These are phyloP conservation scores for Malassezia sympodialis DNA, from an alignment of 1,284 basidiomycete species.

Conservation along the genomic window DNA sequence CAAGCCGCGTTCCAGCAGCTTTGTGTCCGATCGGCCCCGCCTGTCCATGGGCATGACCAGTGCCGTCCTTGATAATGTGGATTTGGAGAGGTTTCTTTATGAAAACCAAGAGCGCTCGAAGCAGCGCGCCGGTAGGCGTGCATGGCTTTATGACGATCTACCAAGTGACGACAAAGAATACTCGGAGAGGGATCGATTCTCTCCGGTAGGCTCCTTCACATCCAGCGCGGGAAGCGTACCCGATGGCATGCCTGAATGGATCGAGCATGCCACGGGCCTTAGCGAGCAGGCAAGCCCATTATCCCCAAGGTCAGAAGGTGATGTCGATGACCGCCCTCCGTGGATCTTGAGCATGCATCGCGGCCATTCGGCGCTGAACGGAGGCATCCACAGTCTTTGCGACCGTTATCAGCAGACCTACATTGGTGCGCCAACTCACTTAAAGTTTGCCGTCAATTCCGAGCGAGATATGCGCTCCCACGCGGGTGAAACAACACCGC, in stretches of 20 bases:
- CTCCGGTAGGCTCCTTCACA: slow-evolving; percentile 27
- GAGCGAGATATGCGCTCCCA: slow-evolving; percentile 34
- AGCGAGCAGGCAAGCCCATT: slow-evolving; percentile 18
- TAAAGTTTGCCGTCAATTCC: slow-evolving; percentile 51
- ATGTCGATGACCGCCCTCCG: slow-evolving; percentile 21
- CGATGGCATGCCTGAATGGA: background rate
- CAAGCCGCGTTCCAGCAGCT: background rate
- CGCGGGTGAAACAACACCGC: slow-evolving; percentile 28
- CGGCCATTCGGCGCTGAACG: slow-evolving; percentile 90
- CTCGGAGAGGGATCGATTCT: slow-evolving; percentile 39
- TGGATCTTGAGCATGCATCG: slow-evolving; percentile 75
- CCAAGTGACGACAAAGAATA: slow-evolving; percentile 37
- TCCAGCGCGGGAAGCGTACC: slow-evolving; percentile 1
- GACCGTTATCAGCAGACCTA: slow-evolving; percentile 77
- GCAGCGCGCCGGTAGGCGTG: slow-evolving; percentile 30
- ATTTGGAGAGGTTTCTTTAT: slow-evolving; percentile 33
- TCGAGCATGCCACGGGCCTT: slow-evolving; percentile 9
- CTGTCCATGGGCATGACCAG: slow-evolving; percentile 22
- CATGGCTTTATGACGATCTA: slow-evolving; percentile 38
- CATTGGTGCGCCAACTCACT: slow-evolving; percentile 86
- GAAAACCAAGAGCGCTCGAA: slow-evolving; percentile 40
- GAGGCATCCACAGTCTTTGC: slow-evolving; percentile 74
- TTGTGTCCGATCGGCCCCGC: background rate
- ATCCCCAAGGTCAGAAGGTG: background rate
- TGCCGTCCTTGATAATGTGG: slow-evolving; percentile 24